phyloP scores from a whole-genome alignment of 2,329 filamentous ascomycete species.

The Hypomyces perniciosus region DNA sequence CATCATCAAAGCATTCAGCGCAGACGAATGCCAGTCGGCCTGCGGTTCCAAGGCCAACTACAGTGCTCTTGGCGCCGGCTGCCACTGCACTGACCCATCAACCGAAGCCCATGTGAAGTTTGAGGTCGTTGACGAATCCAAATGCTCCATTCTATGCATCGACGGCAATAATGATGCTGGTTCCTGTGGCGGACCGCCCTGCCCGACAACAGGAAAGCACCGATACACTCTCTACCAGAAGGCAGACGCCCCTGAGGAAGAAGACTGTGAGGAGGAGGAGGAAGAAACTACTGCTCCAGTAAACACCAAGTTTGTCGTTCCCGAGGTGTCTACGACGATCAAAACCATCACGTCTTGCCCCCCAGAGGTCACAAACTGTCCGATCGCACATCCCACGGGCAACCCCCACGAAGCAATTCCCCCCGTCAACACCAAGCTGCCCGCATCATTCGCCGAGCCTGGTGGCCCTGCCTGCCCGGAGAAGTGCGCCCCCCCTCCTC shows the following conservation, averaged over 20 bases:
- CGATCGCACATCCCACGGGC: constrained; percentile 13
- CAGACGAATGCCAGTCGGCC: constrained; percentile 17
- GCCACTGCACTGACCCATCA: constrained; percentile 18
- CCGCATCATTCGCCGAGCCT: not conserved
- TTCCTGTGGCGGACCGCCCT: constrained; percentile 20
- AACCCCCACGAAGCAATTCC: not conserved
- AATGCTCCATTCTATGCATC: constrained; percentile 19
- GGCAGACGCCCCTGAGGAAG: not conserved
- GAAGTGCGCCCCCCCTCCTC: not conserved
- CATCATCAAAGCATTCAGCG: constrained; percentile 15
- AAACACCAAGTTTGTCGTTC: not conserved
- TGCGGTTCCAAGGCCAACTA: constrained; percentile 16
- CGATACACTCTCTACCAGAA: constrained; percentile 16
- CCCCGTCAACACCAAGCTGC: not conserved
- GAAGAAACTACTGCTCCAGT: not conserved
- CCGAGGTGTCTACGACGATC: constrained; percentile 9
- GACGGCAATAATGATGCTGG: constrained; percentile 15
- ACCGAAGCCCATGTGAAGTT: constrained; percentile 5
- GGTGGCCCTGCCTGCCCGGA: not conserved
- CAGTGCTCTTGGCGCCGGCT: constrained; percentile 20
- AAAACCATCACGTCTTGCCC: constrained; percentile 36
- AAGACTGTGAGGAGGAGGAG: constrained; percentile 6
- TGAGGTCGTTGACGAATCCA: constrained; percentile 16
- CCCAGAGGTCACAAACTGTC: constrained; percentile 52
- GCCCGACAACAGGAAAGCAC: constrained; percentile 6